Evolutionary conservation across 2,329 filamentous ascomycete genomes (phyloP).

Genomic region (Apiospora aurea): DNA sequence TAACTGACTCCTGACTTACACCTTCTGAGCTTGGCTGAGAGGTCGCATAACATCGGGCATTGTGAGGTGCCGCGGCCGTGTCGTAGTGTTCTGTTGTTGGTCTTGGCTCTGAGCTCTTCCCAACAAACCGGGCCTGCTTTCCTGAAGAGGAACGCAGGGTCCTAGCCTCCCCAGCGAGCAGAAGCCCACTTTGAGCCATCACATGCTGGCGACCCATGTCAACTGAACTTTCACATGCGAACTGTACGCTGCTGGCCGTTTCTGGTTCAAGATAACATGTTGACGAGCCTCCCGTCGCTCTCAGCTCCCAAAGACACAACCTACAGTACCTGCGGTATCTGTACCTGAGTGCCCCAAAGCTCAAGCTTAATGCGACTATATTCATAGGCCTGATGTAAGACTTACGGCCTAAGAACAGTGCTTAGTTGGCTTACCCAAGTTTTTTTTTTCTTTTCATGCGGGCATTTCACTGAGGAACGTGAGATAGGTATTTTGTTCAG

Average conservation of each 20-base stretch:
- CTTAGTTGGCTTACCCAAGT: background rate
- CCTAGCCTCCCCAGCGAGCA: constrained; percentile 7
- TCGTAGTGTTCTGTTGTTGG: background rate
- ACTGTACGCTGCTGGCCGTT: background rate
- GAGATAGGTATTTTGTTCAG: background rate
- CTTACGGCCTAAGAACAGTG: background rate
- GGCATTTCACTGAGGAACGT: background rate
- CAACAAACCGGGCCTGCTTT: constrained; percentile 23
- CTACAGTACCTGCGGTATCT: background rate
- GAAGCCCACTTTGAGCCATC: constrained; percentile 10
- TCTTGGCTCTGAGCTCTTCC: constrained; percentile 18
- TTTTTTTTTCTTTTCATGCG: background rate
- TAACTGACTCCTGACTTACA: background rate
- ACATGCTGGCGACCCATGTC: constrained; percentile 22
- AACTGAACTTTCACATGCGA: constrained; percentile 10
- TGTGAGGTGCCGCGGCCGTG: background rate
- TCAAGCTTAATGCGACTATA: background rate
- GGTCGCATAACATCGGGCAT: background rate
- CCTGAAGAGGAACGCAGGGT: constrained; percentile 20
- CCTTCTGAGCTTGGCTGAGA: background rate
- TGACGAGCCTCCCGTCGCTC: too few relatives aligned
- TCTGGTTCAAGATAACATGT: background rate
- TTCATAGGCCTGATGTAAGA: background rate
- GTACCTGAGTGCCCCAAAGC: background rate
- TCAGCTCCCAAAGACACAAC: background rate